phyloP scores from a whole-genome alignment of 1,284 basidiomycete species.

The Vanrija pseudolonga region DNA sequence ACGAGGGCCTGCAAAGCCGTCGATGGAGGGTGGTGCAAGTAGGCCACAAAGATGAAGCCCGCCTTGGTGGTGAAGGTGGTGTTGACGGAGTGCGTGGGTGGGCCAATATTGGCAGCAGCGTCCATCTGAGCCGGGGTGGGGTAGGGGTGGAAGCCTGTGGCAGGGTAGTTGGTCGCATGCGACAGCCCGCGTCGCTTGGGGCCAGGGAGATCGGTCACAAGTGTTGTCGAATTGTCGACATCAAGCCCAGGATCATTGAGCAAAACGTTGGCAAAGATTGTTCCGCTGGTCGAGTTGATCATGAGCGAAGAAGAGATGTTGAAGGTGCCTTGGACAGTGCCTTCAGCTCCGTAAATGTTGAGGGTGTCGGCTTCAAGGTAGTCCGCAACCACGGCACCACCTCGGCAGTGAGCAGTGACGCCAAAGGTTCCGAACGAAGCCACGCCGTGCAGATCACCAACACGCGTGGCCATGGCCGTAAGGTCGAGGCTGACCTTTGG shows the following conservation, averaged over 20 bases:
- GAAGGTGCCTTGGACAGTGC: constrained; percentile 39
- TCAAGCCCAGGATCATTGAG: constrained; percentile 28
- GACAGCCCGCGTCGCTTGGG: constrained; percentile 2
- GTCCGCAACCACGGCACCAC: constrained; percentile 35
- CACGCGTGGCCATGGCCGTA: constrained; percentile 40
- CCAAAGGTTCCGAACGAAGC: constrained; percentile 32
- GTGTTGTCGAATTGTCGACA: constrained; percentile 16
- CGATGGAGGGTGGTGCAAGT: constrained; percentile 37
- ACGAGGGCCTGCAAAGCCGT: constrained; percentile 31
- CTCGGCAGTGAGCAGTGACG: constrained; percentile 16
- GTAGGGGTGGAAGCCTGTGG: too few relatives aligned
- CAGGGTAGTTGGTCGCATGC: background rate
- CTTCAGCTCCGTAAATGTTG: constrained; percentile 29
- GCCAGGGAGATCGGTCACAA: constrained; percentile 8
- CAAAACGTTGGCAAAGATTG: constrained; percentile 40
- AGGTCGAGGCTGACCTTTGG: constrained; percentile 24
- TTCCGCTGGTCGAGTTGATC: constrained; percentile 41
- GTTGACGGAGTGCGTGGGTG: constrained; percentile 24
- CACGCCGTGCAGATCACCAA: constrained; percentile 36
- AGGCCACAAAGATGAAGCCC: constrained; percentile 40
- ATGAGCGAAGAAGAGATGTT: constrained; percentile 40
- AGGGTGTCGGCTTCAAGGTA: constrained; percentile 33
- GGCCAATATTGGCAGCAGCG: background rate
- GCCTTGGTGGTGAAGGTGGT: constrained; percentile 39
- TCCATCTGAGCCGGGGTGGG: too few relatives aligned